Evolutionary conservation across 2,329 filamentous ascomycete genomes (phyloP), one percentile per base, ranked within the genome.

Genomic region (Ophiobolus disseminans): DNA sequence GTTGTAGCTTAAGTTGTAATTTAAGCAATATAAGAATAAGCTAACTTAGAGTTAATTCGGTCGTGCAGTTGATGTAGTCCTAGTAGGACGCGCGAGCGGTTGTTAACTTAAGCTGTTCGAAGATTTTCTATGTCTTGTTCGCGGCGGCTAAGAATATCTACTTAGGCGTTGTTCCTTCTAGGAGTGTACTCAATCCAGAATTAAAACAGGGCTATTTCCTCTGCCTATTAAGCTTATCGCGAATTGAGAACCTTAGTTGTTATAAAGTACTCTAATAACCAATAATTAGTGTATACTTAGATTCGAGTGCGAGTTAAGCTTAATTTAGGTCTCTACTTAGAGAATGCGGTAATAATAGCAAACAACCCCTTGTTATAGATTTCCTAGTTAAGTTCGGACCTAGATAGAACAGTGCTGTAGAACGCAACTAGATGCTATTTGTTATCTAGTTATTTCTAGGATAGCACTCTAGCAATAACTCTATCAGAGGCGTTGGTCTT

Each of bases 301-400:
- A 11, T 26, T 26, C 7, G 23, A 7, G 23, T 26, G 7, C 11
- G 19, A 16, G 14, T 40, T 14, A 16, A 23, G 22, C 7, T 43
- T 19, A 37, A 32, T 3, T 41, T 38, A 37, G 25, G n/a, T 5
- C 28, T 26, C 35, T 40, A 46, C 16, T 46, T 31, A 9, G 9
- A 14, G 23, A 40, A 40, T 3, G 35, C 32, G 19, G 5, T 21
- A 10, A 46, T 23, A 32, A 46, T 46, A 22, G 19, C 28, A 23
- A 39, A 32, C 13, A 46, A 20, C 14, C 31, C 23, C 14, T 46
- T 46, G 30, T 46, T 32, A 23, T 46, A 39, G 10, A 46, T 31
- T 31, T 46, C 25, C n/a, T 46, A 46, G 19, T 46, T 40, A 3
- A 39, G 30, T 25, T 46, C 14, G 21, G 32, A 30, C 16, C 23